Conservation (phyloP, 371 early-diverging fungal species). For the Amoeboaphelidium occidentale region DNA sequence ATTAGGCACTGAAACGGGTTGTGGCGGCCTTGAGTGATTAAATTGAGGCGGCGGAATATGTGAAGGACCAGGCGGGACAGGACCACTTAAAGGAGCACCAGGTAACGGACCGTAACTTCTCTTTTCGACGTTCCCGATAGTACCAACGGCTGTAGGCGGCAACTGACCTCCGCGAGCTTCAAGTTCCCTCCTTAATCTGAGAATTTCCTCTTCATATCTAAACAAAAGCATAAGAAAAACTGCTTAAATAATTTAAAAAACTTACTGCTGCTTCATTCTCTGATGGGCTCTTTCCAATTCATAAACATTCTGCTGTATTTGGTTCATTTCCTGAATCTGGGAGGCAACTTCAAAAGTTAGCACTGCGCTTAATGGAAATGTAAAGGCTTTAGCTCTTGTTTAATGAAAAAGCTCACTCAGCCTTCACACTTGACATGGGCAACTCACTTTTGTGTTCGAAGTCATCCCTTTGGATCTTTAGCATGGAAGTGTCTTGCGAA, state of each 20-base stretch:
- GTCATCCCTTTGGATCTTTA: constrained; percentile 57
- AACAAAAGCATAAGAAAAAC: neutral
- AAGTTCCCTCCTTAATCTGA: constrained; percentile 40
- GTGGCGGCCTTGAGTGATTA: too few species aligned
- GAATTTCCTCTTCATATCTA: constrained; percentile 51
- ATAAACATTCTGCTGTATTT: constrained; percentile 40
- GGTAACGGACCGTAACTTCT: too few species aligned
- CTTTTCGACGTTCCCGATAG: too few species aligned
- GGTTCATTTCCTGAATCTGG: constrained; percentile 47
- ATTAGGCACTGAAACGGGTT: neutral
- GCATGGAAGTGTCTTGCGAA: constrained; percentile 40
- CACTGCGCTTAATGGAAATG: neutral
- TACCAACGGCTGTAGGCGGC: neutral
- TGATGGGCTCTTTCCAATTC: constrained; percentile 56
- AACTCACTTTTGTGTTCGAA: constrained; percentile 64
- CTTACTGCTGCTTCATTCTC: constrained; percentile 39
- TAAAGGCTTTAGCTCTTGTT: neutral
- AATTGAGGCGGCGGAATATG: too few species aligned
- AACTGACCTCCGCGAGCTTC: constrained; percentile 18
- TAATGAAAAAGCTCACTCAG: neutral
- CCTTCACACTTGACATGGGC: too few species aligned
- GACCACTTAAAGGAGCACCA: too few species aligned
- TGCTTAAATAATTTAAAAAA: neutral
- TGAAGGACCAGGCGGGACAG: too few species aligned
- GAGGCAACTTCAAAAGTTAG: constrained; percentile 19